phyloP scores from a whole-genome alignment of 1,284 basidiomycete species.

The Fistulina hepatica region DNA sequence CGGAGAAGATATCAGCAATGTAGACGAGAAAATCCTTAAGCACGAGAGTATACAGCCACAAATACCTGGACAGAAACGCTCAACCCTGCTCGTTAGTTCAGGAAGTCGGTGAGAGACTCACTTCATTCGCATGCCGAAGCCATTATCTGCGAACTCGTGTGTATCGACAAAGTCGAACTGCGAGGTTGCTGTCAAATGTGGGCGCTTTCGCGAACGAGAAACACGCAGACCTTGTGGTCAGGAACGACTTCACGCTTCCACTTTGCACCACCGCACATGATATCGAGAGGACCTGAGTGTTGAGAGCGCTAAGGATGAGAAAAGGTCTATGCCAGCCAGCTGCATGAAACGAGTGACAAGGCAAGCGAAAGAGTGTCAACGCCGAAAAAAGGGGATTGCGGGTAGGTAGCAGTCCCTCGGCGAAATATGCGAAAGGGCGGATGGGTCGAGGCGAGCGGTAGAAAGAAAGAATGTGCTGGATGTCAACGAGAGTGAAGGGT shows the following conservation, averaged over 20 bases:
- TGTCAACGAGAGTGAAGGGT: too few species aligned
- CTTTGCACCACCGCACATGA: constrained; percentile 66
- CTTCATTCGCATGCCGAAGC: constrained; percentile 80
- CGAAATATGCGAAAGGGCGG: too few species aligned
- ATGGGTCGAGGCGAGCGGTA: too few species aligned
- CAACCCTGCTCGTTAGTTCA: constrained; percentile 4
- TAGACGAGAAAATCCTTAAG: constrained; percentile 95
- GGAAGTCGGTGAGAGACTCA: constrained; percentile 28
- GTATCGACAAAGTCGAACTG: constrained; percentile 97
- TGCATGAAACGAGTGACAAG: too few species aligned
- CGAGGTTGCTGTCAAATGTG: constrained; percentile 5
- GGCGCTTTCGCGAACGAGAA: constrained; percentile 2
- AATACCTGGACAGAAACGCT: constrained; percentile 47
- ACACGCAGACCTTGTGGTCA: constrained; percentile 79
- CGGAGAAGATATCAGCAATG: constrained; percentile 95
- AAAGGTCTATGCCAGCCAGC: too few species aligned
- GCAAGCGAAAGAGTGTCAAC: too few species aligned
- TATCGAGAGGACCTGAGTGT: too few species aligned
- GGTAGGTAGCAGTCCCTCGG: too few species aligned
- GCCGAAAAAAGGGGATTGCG: too few species aligned
- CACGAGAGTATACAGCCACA: constrained; percentile 84
- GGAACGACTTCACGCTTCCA: constrained; percentile 98
- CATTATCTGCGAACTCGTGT: constrained; percentile 83
- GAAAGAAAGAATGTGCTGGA: too few species aligned
- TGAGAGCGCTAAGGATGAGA: too few species aligned